Base-by-base conservation (phyloP, 108 stramenopile genomes). In the Pinguiococcus pyrenoidosus region DNA sequence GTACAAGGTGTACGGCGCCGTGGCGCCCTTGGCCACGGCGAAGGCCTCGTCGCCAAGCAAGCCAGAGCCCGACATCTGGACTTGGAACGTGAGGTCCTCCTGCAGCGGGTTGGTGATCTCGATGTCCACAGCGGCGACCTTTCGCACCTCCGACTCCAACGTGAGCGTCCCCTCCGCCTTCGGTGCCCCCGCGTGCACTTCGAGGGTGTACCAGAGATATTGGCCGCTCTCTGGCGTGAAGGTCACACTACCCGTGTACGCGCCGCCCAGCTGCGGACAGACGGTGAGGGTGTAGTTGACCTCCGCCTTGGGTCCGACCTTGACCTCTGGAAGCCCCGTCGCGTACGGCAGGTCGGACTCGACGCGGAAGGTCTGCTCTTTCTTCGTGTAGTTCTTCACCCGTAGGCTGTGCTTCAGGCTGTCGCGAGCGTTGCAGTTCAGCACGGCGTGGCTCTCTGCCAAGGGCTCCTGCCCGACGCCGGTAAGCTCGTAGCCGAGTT, bases 301-400 rank as follows among this genome's bases (percentile, higher is more conserved):
- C 50, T 30, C 36, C 24, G 29, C 28, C 26, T 33, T 46, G 21
- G 34, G 29, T 2, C 33, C 45, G 0, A 66, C 69, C 1, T 16
- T 24, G 4, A 71, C 17, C 8, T 9, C 29, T 0, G 49, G 37
- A 2, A 46, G 28, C 7, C 72, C 70, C 32, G 28, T 55, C 2
- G 73, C 69, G 37, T 64, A 60, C 18, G 64, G 74, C 26, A 73
- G 43, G 25, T 73, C 74, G 22, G 64, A 60, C 37, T 73, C 74
- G 17, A 73, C 72, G 4, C 17, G 16, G n/a, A 46, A 72, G 17
- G 27, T 54, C n/a, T 65, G 49, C n/a, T 34, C 24, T n/a, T n/a
- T n/a, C n/a, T n/a, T n/a, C n/a, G n/a, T n/a, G n/a, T n/a, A n/a
- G n/a, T n/a, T n/a, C n/a, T n/a, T n/a, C 7, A 54, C 30, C 30